These are phyloP conservation scores for Scheffersomyces stipitis DNA, from an alignment of 805 yeast genomes.

Conservation along the genomic window DNA sequence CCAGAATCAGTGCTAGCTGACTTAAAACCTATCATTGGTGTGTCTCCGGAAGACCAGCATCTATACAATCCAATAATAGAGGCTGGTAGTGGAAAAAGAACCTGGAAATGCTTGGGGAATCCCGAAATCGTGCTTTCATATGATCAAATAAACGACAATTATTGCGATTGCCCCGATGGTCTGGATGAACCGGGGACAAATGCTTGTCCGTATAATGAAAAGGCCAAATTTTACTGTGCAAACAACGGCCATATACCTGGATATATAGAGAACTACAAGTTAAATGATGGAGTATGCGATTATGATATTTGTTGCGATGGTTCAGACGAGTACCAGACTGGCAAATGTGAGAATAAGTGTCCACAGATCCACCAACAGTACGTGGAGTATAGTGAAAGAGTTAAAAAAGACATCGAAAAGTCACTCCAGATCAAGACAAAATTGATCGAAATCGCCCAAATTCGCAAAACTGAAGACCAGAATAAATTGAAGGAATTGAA, in stretches of 20 bases:
- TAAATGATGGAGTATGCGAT: constrained; percentile 92
- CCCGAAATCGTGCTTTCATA: constrained; percentile 62
- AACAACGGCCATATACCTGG: constrained; percentile 70
- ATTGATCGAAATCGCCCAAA: constrained; percentile 19
- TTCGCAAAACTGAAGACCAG: constrained; percentile 13
- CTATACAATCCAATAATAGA: constrained; percentile 52
- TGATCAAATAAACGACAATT: constrained; percentile 77
- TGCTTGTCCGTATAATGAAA: constrained; percentile 56
- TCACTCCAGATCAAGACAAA: constrained; percentile 30
- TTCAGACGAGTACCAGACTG: constrained; percentile 65
- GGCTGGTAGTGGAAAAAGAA: constrained; percentile 32
- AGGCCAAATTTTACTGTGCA: constrained; percentile 62
- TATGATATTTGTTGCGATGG: constrained; percentile 92
- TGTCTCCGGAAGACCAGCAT: constrained; percentile 18
- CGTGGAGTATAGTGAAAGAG: constrained; percentile 8
- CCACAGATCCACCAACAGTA: constrained; percentile 45
- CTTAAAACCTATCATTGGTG: too few relatives aligned
- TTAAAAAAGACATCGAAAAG: constrained; percentile 15
- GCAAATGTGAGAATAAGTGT: constrained; percentile 58
- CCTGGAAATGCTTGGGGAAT: constrained; percentile 69
- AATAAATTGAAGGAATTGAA: constrained; percentile 5
- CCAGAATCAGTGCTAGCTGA: too few relatives aligned
- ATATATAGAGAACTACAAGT: constrained; percentile 62
- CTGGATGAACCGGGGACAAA: constrained; percentile 95
- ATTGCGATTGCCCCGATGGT: constrained; percentile 97